Percentiles rank a stretch among this genome's conserved stretches.
These are phyloP conservation scores for Nectriaceae sp. DNA, from an alignment of 2,329 filamentous ascomycete species.

Conservation along the genomic window DNA sequence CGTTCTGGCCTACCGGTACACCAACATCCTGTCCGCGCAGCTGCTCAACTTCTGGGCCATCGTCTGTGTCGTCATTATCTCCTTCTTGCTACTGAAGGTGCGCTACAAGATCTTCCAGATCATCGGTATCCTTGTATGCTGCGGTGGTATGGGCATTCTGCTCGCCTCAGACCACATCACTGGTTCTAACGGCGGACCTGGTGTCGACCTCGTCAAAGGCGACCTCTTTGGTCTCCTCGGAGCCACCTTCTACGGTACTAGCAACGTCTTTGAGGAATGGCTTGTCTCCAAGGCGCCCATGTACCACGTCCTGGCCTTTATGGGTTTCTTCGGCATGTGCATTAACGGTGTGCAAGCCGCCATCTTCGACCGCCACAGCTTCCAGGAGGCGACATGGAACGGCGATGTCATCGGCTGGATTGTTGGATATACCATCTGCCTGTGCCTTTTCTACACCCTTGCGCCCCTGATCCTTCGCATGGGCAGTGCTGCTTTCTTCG, in stretches of 20 bases:
- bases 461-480: constrained; percentile 88
- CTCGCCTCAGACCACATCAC: constrained; percentile 87
- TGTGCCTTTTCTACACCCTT: constrained; percentile 83
- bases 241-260: constrained; percentile 87
- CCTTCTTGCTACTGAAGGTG: constrained; percentile 79
- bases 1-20: constrained; percentile 89
- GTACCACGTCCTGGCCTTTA: constrained; percentile 91
- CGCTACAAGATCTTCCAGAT: constrained; percentile 90
- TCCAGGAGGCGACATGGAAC: constrained; percentile 67
- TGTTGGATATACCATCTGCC: constrained; percentile 82
- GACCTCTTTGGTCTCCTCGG: constrained; percentile 90
- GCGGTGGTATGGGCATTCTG: constrained; percentile 86
- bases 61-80: constrained; percentile 84
- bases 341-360: constrained; percentile 91
- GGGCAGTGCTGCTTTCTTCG: constrained; percentile 91
- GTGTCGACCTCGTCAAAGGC: constrained; percentile 78
- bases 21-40: constrained; percentile 89
- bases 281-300: constrained; percentile 83
- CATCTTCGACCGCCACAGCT: constrained; percentile 84
- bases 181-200: constrained; percentile 67
- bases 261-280: constrained; percentile 93
- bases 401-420: constrained; percentile 76
- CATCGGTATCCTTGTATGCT: constrained; percentile 83
- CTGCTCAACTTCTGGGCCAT: constrained; percentile 99
- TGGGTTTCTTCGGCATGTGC: constrained; percentile 83